Conservation (phyloP, 2,329 filamentous ascomycete species). For the Bipolaris victoriae region DNA sequence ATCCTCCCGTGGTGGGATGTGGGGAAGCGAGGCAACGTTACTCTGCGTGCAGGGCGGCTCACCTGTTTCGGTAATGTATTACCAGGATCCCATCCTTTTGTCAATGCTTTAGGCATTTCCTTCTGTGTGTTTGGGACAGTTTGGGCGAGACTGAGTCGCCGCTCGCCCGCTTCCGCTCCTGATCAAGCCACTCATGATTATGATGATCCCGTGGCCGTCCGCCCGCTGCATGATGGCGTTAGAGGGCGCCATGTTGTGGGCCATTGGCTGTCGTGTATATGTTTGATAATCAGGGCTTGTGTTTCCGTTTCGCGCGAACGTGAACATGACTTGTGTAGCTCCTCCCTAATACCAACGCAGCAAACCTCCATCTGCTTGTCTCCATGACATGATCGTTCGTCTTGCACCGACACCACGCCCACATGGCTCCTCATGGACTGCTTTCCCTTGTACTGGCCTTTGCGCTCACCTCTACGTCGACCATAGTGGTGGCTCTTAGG, state of each 20-base stretch:
- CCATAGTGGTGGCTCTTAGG: constrained; percentile 39
- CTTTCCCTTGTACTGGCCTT: constrained; percentile 34
- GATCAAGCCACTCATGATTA: constrained; percentile 24
- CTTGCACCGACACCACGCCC: neutral
- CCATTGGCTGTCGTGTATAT: constrained; percentile 10
- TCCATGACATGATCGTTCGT: neutral
- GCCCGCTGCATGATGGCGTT: constrained; percentile 15
- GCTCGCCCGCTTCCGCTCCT: constrained; percentile 9
- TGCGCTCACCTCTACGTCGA: constrained; percentile 36
- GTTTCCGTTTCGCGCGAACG: constrained; percentile 2
- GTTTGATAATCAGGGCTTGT: constrained; percentile 13
- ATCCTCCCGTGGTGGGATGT: constrained; percentile 9
- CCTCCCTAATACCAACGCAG: constrained; percentile 1
- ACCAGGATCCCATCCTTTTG: neutral
- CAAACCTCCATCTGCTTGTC: neutral
- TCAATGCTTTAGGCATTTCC: neutral
- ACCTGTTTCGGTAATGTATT: constrained; percentile 9
- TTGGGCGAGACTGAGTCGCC: constrained; percentile 8
- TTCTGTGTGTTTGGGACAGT: neutral
- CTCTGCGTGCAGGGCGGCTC: neutral
- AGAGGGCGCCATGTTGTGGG: constrained; percentile 13
- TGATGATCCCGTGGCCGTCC: constrained; percentile 17
- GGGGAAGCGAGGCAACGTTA: constrained; percentile 13
- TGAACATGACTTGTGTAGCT: neutral
- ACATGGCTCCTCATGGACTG: constrained; percentile 33